Conservation (phyloP, 495 filamentous ascomycete genomes). For the Podospora bellae-mahoneyi region DNA sequence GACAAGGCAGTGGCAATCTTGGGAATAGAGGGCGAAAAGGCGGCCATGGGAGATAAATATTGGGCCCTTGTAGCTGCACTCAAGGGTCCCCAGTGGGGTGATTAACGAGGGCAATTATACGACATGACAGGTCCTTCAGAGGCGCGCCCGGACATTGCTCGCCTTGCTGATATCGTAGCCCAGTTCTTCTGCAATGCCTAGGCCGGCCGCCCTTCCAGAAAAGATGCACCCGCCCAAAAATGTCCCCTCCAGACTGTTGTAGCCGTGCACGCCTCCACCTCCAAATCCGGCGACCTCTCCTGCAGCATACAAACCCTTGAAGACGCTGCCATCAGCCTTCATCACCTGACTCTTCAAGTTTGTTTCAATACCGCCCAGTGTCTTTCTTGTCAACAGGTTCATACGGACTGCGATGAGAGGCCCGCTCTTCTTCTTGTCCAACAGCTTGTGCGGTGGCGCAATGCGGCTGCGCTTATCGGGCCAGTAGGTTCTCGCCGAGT, state of each 20-base stretch:
- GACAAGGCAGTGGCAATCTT: no score
- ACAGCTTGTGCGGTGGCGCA: constrained; percentile 43
- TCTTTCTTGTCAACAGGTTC: constrained; percentile 52
- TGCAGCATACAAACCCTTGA: constrained; percentile 49
- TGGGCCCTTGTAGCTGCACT: no score
- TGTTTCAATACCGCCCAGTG: constrained; percentile 53
- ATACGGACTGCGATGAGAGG: constrained; percentile 50
- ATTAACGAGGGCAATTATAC: background rate
- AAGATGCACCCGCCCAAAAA: constrained; percentile 51
- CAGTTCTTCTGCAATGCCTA: constrained; percentile 42
- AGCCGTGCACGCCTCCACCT: constrained; percentile 52
- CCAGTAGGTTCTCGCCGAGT: constrained; percentile 49
- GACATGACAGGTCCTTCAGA: background rate
- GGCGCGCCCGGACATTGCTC: constrained; percentile 1
- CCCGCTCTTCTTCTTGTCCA: constrained; percentile 43
- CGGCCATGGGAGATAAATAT: no score
- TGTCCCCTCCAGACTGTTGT: constrained; percentile 50
- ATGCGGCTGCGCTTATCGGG: constrained; percentile 42
- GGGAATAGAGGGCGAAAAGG: no score
- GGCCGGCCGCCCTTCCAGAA: constrained; percentile 46
- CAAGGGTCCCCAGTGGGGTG: no score
- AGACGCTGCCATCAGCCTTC: constrained; percentile 39
- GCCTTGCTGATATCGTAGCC: background rate
- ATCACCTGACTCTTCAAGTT: constrained; percentile 49
- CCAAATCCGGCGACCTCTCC: constrained; percentile 55